Percentiles rank a stretch among this genome's conserved stretches.
These are phyloP conservation scores for Artomyces pyxidatus DNA, from an alignment of 768 basidiomycete genomes.

Conservation along the genomic window DNA sequence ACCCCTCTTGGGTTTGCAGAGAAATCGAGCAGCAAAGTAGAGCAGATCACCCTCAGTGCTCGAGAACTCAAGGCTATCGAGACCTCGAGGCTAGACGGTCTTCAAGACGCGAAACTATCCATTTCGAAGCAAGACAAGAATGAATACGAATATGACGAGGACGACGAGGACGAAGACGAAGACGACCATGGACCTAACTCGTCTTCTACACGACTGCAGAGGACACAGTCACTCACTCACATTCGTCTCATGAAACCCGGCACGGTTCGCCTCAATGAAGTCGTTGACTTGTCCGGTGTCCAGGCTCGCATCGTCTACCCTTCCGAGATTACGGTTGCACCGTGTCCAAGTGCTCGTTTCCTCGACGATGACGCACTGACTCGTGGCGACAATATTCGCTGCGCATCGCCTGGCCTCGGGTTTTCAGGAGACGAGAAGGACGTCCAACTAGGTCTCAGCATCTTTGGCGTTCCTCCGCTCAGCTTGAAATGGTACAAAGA, in stretches of 20 bases:
- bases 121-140: conserved; percentile 24
- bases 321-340: conserved; percentile 62
- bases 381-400: conserved; percentile 42
- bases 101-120: conserved; percentile 33
- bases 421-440: conserved; percentile 49
- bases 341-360: conserved; percentile 77
- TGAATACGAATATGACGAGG: conserved; percentile 54
- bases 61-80: conserved; percentile 67
- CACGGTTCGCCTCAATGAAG: conserved; percentile 62
- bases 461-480: conserved; percentile 69
- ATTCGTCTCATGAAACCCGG: conserved; percentile 70
- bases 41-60: conserved; percentile 25
- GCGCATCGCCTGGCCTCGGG: conserved; percentile 31
- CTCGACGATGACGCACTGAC: conserved; percentile 33
- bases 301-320: conserved; percentile 66
- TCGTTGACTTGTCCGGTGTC: conserved; percentile 59
- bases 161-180: conserved; percentile 62
- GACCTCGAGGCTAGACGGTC: conserved; percentile 42
- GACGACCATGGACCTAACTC: conserved; percentile 20
- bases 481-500: conserved; percentile 72
- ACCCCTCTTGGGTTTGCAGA: conserved; percentile 50
- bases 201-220: conserved; percentile 46
- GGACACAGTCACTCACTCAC: conserved; percentile 66
- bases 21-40: conserved; percentile 24
- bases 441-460: conserved; percentile 51